Evolutionary conservation across 2,329 filamentous ascomycete genomes (phyloP).

Genomic region (Cladosporium colombiae): DNA sequence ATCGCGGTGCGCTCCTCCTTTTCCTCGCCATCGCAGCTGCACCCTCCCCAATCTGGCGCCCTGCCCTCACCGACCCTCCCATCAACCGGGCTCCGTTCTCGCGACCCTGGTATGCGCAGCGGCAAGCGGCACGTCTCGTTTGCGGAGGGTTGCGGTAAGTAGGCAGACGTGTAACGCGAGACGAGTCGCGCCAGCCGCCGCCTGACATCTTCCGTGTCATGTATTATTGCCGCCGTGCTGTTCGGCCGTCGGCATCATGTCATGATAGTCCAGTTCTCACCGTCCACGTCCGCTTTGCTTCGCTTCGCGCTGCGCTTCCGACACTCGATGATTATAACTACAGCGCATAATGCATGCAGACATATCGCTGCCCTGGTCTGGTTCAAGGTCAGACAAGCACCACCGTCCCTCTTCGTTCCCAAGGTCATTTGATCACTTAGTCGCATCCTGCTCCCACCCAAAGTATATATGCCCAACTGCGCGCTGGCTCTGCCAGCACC

Average conservation of each 20-base stretch:
- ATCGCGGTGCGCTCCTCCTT: constrained; percentile 4
- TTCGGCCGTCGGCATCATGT: neutral
- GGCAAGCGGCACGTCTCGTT: constrained; percentile 10
- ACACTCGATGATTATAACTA: neutral
- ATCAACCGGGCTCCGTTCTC: constrained; percentile 12
- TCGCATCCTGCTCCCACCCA: neutral
- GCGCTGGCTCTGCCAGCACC: constrained; percentile 15
- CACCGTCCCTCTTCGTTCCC: neutral
- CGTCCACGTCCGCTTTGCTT: neutral
- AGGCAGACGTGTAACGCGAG: constrained; percentile 7
- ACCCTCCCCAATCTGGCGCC: constrained; percentile 6
- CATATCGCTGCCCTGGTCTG: constrained; percentile 5
- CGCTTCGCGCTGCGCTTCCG: neutral
- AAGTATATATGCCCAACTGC: constrained; percentile 15
- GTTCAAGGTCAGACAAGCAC: constrained; percentile 4
- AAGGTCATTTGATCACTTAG: constrained; percentile 6
- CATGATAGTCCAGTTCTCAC: neutral
- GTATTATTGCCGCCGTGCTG: constrained; percentile 14
- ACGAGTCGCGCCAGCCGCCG: constrained; percentile 15
- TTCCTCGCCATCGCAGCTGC: constrained; percentile 14
- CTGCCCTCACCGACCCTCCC: constrained; percentile 1
- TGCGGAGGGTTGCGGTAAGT: neutral
- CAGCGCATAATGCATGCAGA: constrained; percentile 8
- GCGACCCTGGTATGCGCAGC: constrained; percentile 5
- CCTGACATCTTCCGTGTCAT: constrained; percentile 2